Percentiles rank a stretch among this genome's conserved stretches.
Conservation (phyloP, 2,329 filamentous ascomycete genomes). For the Fusarium falciforme region DNA sequence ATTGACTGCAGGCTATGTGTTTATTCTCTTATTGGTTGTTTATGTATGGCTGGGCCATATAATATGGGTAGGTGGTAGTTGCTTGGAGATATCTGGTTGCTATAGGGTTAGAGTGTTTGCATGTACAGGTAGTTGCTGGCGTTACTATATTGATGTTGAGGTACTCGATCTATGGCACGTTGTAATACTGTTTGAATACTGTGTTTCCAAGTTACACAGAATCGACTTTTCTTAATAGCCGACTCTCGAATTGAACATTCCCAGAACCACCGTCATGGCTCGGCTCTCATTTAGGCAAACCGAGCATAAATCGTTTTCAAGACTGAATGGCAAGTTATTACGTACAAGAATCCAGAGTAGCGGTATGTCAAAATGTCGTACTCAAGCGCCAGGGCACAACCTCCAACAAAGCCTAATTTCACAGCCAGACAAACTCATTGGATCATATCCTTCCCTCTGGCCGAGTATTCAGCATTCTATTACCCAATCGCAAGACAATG, state of each 20-base stretch:
- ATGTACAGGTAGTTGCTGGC: background rate
- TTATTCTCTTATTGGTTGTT: background rate
- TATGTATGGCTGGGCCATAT: background rate
- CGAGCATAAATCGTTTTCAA: background rate
- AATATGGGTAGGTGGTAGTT: background rate
- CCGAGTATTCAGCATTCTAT: background rate
- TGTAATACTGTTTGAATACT: background rate
- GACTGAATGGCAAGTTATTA: background rate
- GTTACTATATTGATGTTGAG: background rate
- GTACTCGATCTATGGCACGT: background rate
- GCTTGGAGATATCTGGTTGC: background rate
- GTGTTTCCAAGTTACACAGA: background rate
- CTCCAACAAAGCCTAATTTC: background rate
- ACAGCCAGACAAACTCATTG: background rate
- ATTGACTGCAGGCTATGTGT: background rate
- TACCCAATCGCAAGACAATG: constrained; percentile 1
- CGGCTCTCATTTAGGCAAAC: background rate
- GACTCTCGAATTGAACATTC: background rate
- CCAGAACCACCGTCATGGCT: background rate
- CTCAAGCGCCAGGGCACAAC: background rate
- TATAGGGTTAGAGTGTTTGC: background rate
- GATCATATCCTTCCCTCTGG: background rate
- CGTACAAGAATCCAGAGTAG: background rate
- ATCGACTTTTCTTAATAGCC: background rate
- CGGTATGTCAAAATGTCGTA: background rate